These are phyloP conservation scores for Austroboletus rostrupii DNA, from an alignment of 1,284 basidiomycete species.

Conservation along the genomic window DNA sequence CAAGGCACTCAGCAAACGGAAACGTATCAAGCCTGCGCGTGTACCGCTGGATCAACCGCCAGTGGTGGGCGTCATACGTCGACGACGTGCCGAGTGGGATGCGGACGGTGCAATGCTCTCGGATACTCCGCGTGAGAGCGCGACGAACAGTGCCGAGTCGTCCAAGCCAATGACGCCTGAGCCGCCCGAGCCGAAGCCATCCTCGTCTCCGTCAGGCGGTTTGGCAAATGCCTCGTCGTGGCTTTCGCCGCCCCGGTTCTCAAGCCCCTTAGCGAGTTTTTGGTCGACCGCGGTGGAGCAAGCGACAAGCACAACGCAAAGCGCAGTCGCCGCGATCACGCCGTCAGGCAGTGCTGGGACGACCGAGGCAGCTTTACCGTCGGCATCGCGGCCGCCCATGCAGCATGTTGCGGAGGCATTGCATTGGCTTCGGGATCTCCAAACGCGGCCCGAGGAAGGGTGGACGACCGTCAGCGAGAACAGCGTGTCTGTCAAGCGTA, in stretches of 20 bases:
- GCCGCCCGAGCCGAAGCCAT: slow-evolving; percentile 14
- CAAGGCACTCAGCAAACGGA: slow-evolving; percentile 77
- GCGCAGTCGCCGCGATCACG: slow-evolving; percentile 67
- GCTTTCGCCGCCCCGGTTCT: slow-evolving; percentile 56
- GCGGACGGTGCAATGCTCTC: slow-evolving; percentile 30
- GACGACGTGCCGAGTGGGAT: slow-evolving; percentile 65
- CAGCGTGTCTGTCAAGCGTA: slow-evolving; percentile 75
- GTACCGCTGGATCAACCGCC: slow-evolving; percentile 92
- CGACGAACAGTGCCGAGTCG: slow-evolving; percentile 29
- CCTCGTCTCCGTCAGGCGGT: not conserved
- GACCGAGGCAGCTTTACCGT: slow-evolving; percentile 40
- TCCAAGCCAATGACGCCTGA: slow-evolving; percentile 21
- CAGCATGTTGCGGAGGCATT: slow-evolving; percentile 78
- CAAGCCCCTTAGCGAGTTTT: slow-evolving; percentile 69
- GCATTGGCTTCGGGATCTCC: slow-evolving; percentile 73
- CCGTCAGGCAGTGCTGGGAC: slow-evolving; percentile 40
- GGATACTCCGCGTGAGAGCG: slow-evolving; percentile 12
- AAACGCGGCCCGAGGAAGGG: slow-evolving; percentile 57
- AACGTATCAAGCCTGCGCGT: slow-evolving; percentile 81
- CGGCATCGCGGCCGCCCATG: slow-evolving; percentile 62
- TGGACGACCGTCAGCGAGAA: slow-evolving; percentile 86
- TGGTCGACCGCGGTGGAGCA: slow-evolving; percentile 75
- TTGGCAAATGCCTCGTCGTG: slow-evolving; percentile 27
- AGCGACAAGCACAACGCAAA: slow-evolving; percentile 65
- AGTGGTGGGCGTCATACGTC: slow-evolving; percentile 68